Conservation (phyloP, 2,329 filamentous ascomycete species). For the Pseudogymnoascus sp. region DNA sequence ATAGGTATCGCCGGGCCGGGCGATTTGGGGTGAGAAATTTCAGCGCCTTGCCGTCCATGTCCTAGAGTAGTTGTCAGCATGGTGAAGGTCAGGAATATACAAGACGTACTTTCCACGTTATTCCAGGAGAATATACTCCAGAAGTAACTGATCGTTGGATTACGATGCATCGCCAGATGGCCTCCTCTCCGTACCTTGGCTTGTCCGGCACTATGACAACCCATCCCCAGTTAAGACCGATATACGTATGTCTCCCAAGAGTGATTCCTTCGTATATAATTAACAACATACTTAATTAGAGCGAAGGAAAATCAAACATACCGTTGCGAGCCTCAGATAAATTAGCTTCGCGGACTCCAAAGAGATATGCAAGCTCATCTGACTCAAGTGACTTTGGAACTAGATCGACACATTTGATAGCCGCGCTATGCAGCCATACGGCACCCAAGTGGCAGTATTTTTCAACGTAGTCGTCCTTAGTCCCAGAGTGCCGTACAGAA, state of each 20-base stretch:
- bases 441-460: constrained; percentile 11
- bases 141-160: constrained; percentile 7
- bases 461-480: background rate
- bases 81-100: background rate
- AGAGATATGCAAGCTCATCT: constrained; percentile 13
- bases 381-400: constrained; percentile 12
- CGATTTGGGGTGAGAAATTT: constrained; percentile 11
- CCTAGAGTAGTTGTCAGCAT: constrained; percentile 10
- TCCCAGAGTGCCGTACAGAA: background rate
- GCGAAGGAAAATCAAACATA: constrained; percentile 6
- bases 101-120: constrained; percentile 9
- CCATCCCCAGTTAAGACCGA: constrained; percentile 5
- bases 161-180: constrained; percentile 12
- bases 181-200: constrained; percentile 3
- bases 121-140: background rate
- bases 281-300: constrained; percentile 9
- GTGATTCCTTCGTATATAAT: constrained; percentile 11
- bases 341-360: constrained; percentile 12
- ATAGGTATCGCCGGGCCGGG: constrained; percentile 12
- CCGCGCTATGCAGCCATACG: background rate
- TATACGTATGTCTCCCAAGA: background rate
- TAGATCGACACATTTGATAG: constrained; percentile 9
- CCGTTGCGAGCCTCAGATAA: constrained; percentile 11
- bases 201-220: constrained; percentile 11
- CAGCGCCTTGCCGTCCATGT: constrained; percentile 10